Evolutionary conservation across 495 filamentous ascomycete genomes (phyloP), one percentile per base, ranked within the genome.

Genomic region (Massariosphaeria phaeospora): DNA sequence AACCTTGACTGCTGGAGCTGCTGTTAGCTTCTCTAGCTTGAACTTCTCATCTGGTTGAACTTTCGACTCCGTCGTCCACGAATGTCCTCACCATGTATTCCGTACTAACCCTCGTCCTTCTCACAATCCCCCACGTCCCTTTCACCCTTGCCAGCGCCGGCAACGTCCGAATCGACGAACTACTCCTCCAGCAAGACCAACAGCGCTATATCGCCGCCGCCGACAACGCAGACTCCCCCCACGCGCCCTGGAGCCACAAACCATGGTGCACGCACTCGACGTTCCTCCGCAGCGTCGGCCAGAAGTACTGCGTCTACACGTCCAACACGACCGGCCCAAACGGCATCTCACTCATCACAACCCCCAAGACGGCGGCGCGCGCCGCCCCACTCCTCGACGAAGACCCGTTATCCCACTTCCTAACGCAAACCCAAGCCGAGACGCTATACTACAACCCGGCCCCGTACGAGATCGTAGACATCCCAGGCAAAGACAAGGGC

Each of bases 221-320:
- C n/a, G 17, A 17, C 17, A 31, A 31, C 26, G 15, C 30, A n/a
- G 24, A 49, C 4, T 15, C 23, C 15, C 33, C 33, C n/a, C 25
- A 49, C 29, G 15, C 17, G 3, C 48, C 48, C 2, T 52, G 48
- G 48, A 36, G 30, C 17, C 39, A 53, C 40, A 24, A 43, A 31
- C 38, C 40, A 3, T n/a, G 21, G 9, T 53, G 50, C 50, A 43
- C 8, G 1, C 8, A 11, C 15, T 44, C 50, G 8, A 23, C 25
- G 10, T n/a, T n/a, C 33, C 35, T 51, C 35, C n/a, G 23, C 17
- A 25, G 33, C 48, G 2, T 40, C 6, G 24, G 24, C 20, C n/a
- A 41, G 18, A 53, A 45, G 35, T 53, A 44, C 50, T 53, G 50
- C 29, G 29, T 36, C 21, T 53, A 44, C 38, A 53, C 50, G 1